Percentiles rank a stretch among this genome's conserved stretches.
Conservation (phyloP, 352 stramenopile species). For the Hyphochytrium catenoides region DNA sequence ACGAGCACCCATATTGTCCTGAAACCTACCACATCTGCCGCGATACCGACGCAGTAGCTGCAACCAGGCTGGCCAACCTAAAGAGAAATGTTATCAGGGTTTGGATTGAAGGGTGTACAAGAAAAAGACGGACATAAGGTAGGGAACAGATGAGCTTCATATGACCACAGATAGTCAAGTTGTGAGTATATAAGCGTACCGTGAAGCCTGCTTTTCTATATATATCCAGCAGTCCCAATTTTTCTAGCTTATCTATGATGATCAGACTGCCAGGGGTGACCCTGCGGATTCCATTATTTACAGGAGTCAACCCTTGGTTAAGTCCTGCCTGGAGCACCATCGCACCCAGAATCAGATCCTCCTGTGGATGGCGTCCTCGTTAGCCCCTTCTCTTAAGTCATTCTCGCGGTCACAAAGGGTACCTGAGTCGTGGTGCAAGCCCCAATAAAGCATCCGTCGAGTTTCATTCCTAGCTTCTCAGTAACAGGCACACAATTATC, state of each 20-base stretch:
- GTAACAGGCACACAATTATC: conserved; percentile 42
- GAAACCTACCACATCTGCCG: conserved; percentile 40
- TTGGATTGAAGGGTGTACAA: no score
- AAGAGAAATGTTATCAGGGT: no score
- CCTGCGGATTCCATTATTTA: conserved; percentile 21
- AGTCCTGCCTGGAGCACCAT: conserved; percentile 43
- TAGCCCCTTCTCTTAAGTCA: no score
- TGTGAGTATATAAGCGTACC: no score
- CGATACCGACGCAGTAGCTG: conserved; percentile 54
- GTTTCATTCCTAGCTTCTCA: conserved; percentile 39
- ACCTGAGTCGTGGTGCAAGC: conserved; percentile 46
- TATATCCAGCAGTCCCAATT: conserved; percentile 32
- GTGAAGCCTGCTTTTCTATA: conserved; percentile 51
- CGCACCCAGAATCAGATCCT: conserved; percentile 43
- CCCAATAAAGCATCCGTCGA: conserved; percentile 54
- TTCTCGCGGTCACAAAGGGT: no score
- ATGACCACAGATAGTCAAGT: no score
- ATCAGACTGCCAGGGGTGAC: conserved; percentile 47
- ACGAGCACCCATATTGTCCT: no score
- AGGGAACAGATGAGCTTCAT: no score
- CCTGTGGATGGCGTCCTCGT: no score
- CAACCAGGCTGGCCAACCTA: conserved; percentile 40
- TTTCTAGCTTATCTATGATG: conserved; percentile 29
- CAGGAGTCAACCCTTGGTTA: conserved; percentile 26
- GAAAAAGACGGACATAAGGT: no score